A percentile compares a stretch with the other conserved stretches of the same genome.
Conservation (phyloP, 441 rosid genomes). For the Manihot esculenta region DNA sequence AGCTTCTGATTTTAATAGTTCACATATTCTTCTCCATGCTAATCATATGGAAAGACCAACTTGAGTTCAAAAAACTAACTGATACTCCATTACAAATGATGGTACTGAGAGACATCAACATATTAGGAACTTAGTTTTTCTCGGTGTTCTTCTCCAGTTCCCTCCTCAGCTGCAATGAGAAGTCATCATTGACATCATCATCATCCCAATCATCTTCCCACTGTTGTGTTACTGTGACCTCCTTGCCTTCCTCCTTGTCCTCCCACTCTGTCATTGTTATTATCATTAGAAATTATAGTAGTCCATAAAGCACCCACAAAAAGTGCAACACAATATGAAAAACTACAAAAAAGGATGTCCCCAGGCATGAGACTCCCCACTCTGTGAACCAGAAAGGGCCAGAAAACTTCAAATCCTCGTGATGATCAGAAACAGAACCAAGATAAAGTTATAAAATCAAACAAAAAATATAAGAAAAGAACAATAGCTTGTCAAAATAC, state of each 20-base stretch:
- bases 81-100: not conserved
- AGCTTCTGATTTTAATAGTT: constrained; percentile 8
- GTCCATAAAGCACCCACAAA: not conserved
- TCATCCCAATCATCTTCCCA: constrained; percentile 98
- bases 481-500: not conserved
- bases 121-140: constrained; percentile 34
- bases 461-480: too few species aligned
- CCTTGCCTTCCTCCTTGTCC: constrained; percentile 61
- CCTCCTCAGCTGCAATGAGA: constrained; percentile 70
- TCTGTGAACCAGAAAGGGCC: too few species aligned
- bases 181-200: constrained; percentile 76
- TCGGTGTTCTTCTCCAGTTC: constrained; percentile 54
- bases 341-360: not conserved
- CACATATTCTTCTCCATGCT: constrained; percentile 10
- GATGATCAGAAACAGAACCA: not conserved
- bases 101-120: not conserved
- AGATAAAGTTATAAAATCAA: not conserved
- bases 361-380: too few species aligned
- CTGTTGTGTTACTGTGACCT: constrained; percentile 52
- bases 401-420: not conserved
- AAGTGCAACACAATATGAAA: not conserved
- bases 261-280: constrained; percentile 51
- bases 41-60: constrained; percentile 1
- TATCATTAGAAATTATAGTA: not conserved
- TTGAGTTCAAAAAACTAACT: constrained; percentile 6